Evolutionary conservation across 2,329 filamentous ascomycete species (phyloP), one percentile per base, ranked within the genome.

Genomic region (Aspergillus caelatus): DNA sequence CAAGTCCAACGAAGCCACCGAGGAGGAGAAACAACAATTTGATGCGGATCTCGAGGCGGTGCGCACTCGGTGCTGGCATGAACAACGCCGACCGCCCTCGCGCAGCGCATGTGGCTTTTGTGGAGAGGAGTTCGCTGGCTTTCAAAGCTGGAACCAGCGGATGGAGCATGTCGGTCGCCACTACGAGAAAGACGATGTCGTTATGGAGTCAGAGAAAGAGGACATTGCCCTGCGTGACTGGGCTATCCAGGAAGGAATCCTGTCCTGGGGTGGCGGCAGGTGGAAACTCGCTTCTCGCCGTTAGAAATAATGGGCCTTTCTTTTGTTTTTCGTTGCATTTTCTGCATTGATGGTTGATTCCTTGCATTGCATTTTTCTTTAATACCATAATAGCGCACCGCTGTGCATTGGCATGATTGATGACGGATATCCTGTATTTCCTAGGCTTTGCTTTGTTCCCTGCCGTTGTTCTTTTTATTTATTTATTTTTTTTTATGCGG

Each of bases 51-150:
- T 93, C 10, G 82, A 85, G 23, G 67, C 74, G 2, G 81, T 90
- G 55, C 88, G 90, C 67, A 72, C 77, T 10, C 79, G 83, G 3
- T 93, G 92, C 67, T 81, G 86, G 69, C 80, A 83, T 16, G 79
- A 79, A n/a, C 83, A 91, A 1, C 87, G 92, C 32, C 71, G 81
- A 3, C 79, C 89, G 0, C 94, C 93, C 0, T 77, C 74, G 0
- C 77, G 81, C 45, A 89, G 92, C 71, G 85, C 89, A 0, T 86
- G 86, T 2, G 70, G 74, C 0, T 86, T 85, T 65, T 97, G 94
- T 75, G 71, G 56, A 10, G 26, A 46, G 26, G 41, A 45, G 19
- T 58, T 58, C 41, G n/a, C 28, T 14, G 56, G 56, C 23, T 28
- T 19, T 14, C 14, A 46, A 12, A 58, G 56, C 19, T 58, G 56